phyloP scores from a whole-genome alignment of 2,329 filamentous ascomycete species.

The Botrytis hyacinthi region DNA sequence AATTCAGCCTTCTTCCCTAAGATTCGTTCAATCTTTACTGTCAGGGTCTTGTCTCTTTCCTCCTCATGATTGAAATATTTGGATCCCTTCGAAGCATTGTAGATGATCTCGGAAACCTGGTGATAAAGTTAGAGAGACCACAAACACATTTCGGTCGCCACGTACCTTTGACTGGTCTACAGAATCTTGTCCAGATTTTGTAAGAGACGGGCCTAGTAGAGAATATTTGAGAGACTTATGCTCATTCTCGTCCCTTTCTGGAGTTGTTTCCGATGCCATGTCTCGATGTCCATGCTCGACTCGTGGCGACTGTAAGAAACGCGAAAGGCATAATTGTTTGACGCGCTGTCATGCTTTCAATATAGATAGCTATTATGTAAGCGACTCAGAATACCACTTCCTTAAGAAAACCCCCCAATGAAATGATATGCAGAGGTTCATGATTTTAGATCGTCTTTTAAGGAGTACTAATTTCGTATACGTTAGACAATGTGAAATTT shows the following conservation, averaged over 20 bases:
- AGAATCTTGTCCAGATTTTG: slow-evolving; percentile 87
- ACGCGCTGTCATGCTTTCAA: slow-evolving; percentile 17
- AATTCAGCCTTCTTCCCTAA: slow-evolving; percentile 71
- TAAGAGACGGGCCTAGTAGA: slow-evolving; percentile 83
- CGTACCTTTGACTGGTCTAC: slow-evolving; percentile 85
- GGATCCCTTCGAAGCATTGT: slow-evolving; percentile 92
- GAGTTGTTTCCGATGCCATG: slow-evolving; percentile 14
- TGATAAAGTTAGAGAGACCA: slow-evolving; percentile 19
- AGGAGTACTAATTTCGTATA: background rate
- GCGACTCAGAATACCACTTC: background rate
- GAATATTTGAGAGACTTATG: slow-evolving; percentile 81
- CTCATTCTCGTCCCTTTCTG: slow-evolving; percentile 19
- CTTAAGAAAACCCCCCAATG: background rate
- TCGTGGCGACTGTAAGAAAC: background rate
- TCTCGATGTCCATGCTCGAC: slow-evolving; percentile 7
- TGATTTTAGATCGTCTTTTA: background rate
- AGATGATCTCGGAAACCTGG: slow-evolving; percentile 91
- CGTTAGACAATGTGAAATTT: too few relatives aligned
- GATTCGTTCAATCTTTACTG: slow-evolving; percentile 80
- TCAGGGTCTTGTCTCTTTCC: slow-evolving; percentile 74
- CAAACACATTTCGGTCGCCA: slow-evolving; percentile 11
- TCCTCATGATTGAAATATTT: slow-evolving; percentile 96
- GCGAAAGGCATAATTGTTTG: background rate
- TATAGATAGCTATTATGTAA: background rate
- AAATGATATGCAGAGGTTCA: background rate